A percentile compares a stretch with the other conserved stretches of the same genome.
Conservation (phyloP, 768 basidiomycete species). For the Phallus indusiatus region DNA sequence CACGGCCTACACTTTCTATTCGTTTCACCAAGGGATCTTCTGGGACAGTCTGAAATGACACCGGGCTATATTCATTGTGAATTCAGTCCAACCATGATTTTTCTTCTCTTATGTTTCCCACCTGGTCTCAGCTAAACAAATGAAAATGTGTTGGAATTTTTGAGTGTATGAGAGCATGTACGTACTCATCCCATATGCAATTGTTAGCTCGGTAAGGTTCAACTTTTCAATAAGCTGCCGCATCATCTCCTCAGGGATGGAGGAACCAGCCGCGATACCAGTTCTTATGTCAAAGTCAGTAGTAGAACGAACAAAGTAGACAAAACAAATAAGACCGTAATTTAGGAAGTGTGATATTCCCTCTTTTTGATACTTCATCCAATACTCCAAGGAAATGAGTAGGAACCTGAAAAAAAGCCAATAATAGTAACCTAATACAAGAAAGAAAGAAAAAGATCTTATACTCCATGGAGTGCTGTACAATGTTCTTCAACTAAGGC, state of each 20-base stretch:
- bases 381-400: slow-evolving; percentile 77
- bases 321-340: slow-evolving; percentile 39
- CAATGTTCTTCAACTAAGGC: slow-evolving; percentile 60
- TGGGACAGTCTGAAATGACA: slow-evolving; percentile 72
- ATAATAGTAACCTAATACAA: background rate
- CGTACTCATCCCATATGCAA: slow-evolving; percentile 84
- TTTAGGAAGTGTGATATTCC: slow-evolving; percentile 34
- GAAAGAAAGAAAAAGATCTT: background rate
- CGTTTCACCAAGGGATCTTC: slow-evolving; percentile 63
- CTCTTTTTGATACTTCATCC: slow-evolving; percentile 50
- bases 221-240: slow-evolving; percentile 55
- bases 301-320: background rate
- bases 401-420: slow-evolving; percentile 31
- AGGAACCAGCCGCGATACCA: slow-evolving; percentile 74
- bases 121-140: slow-evolving; percentile 59
- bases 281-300: slow-evolving; percentile 37
- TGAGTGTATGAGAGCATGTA: background rate
- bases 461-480: slow-evolving; percentile 66
- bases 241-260: slow-evolving; percentile 76
- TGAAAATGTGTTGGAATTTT: background rate
- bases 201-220: slow-evolving; percentile 62
- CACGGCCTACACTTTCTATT: slow-evolving; percentile 72
- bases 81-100: background rate
- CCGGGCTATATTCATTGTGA: slow-evolving; percentile 40
- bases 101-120: slow-evolving; percentile 11